Base-by-base conservation (phyloP, 345 rosid genomes). In the Garcia nutans region DNA sequence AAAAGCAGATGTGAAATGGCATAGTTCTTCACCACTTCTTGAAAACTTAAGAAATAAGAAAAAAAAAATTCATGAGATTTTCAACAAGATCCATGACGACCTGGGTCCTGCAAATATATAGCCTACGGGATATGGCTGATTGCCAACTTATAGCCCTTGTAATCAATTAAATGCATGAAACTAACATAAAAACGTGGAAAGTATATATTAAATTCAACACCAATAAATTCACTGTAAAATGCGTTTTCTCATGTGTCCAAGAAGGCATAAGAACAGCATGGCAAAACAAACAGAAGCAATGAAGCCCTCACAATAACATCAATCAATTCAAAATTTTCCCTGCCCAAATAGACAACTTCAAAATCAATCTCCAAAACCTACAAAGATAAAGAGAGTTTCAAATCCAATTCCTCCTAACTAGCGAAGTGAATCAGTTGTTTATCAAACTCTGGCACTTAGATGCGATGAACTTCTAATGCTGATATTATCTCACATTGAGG, bases 11-110 rank as follows among this genome's bases (percentile, higher is more conserved):
- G 22, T 45, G 33, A 33, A 31, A 31, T 31, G 44, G 45, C 41
- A 63, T 63, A n/a, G 66, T 28, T 62, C n/a, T 62, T 6, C 44
- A 62, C 42, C 66, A 31, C 66, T 62, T 15, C 66, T 15, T 62
- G 28, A 33, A 17, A 63, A 63, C 22, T 28, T 1, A 3, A 31
- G 31, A 15, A 10, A 6, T 28, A 28, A 16, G 1, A 15, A 12
- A 13, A 12, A 3, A 17, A 54, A 15, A 5, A 7, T 5, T 52
- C 20, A 54, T 17, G 20, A 15, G 19, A 54, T 54, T 17, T 17
- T 54, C 5, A 54, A 54, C 17, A 17, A 54, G 20, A 54, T 3
- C 8, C 58, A 54, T 15, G 45, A 4, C 20, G 3, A 23, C 17
- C 6, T n/a, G 41, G 41, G 5, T 37, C 41, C 41, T 37, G 41